Evolutionary conservation across 441 rosid genomes (phyloP).

Genomic region (Populus hybrid): DNA sequence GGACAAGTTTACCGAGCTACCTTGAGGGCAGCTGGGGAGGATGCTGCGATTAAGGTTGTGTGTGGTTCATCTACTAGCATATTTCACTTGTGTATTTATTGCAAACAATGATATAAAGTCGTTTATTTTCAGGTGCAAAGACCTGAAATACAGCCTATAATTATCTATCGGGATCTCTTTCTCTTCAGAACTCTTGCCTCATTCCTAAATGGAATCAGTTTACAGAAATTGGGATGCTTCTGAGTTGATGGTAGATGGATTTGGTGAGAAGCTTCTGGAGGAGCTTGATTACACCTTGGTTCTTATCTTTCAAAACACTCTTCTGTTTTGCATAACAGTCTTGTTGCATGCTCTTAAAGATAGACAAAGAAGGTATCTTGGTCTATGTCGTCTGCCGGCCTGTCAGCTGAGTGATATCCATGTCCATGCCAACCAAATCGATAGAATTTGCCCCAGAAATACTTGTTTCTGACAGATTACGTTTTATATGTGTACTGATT

Average conservation of each 20-base stretch:
- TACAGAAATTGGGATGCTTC: slow-evolving; percentile 90
- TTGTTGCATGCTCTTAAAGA: not conserved
- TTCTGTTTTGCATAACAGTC: slow-evolving; percentile 3
- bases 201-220: slow-evolving; percentile 79
- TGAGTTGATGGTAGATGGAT: slow-evolving; percentile 93
- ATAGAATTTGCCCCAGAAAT: not conserved
- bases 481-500: slow-evolving; percentile 3
- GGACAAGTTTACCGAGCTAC: slow-evolving; percentile 99
- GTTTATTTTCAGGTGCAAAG: slow-evolving; percentile 70
- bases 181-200: slow-evolving; percentile 93
- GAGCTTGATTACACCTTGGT: slow-evolving; percentile 95
- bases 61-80: not conserved
- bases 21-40: slow-evolving; percentile 77
- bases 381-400: not conserved
- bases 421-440: not conserved
- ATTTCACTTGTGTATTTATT: not conserved
- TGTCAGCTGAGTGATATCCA: not conserved
- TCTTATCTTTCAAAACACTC: slow-evolving; percentile 31
- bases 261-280: slow-evolving; percentile 94
- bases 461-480: not conserved
- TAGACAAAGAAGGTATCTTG: not conserved
- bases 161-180: slow-evolving; percentile 84
- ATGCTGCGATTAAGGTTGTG: slow-evolving; percentile 92
- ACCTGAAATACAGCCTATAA: slow-evolving; percentile 83
- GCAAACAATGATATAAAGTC: slow-evolving; percentile 10